Evolutionary conservation across 2,329 filamentous ascomycete genomes (phyloP), one percentile per base, ranked within the genome.

Genomic region (Cladobotryum mycophilum): DNA sequence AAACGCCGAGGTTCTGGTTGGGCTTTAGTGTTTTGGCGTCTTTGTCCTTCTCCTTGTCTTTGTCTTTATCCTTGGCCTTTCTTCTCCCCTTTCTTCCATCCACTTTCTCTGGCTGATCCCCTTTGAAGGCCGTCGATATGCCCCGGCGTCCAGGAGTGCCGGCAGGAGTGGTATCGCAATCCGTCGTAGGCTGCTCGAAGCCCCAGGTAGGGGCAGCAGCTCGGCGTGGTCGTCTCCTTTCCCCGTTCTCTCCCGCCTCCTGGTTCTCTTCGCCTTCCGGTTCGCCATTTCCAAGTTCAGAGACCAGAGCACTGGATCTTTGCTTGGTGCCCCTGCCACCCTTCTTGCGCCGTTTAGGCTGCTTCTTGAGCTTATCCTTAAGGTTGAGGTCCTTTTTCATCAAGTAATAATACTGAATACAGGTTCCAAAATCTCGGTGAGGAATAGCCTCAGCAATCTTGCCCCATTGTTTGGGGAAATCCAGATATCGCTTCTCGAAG

Each of bases 361-460:
- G 82, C 68, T 76, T 82, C 66, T 81, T 84, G 30, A 86, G 75
- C 67, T 87, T 88, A 62, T 88, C 85, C 64, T 91, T 89, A 54
- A 91, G 83, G 55, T 88, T 84, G 40, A 83, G 79, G 43, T 83
- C 77, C 69, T 85, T 86, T 70, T 83, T 93, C 63, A 85, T 88
- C 55, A 88, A 76, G 66, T 93, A 93, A 68, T 93, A 93, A 66
- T 91, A 89, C 63, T 89, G 85, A 58, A 93, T 93, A 66, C 86
- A 89, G 43, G 87, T 81, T 56, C 86, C 85, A 67, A 89, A 90
- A 60, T 87, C 83, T 20, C 88, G 81, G 30, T 78, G 75, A 1
- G 79, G 78, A 5, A 92, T 70, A 20, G 76, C 76, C 52, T 86
- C 81, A 5, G 88, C 85, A 52, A 93, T 83, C 59, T 81, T 83